Base-by-base conservation (phyloP, 1,139 yeast species). In the Taiozyma sp. region DNA sequence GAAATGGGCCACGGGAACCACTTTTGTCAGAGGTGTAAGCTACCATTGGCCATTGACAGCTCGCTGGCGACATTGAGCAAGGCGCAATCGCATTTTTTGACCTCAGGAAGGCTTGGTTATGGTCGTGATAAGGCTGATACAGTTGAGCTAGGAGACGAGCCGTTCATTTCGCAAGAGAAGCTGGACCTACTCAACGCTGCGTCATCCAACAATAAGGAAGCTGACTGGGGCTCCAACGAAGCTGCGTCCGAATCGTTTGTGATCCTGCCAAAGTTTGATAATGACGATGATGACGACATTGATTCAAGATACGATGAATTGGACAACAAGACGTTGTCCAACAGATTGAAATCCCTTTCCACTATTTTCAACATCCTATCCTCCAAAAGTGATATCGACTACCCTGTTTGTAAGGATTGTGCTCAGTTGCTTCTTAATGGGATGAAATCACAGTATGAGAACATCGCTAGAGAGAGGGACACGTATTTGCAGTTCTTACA, bases 351-450 rank as follows among this genome's bases (percentile, higher is more conserved):
- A 43, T 67, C 79, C 16, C 66, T 88, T 34, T 82, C 83, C 21
- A 77, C 77, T n/a, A 73, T 90, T 9, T 83, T 81, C 59, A 84
- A 83, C 56, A 76, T 88, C 2, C 74, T 80, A 57, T 83, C 79
- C 29, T 82, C 82, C 10, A 84, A 85, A 55, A 84, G 85, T 49
- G 90, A 85, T 53, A 76, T 91, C n/a, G 95, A 88, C 56, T 81
- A 88, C 62, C 99, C 99, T 0, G 80, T 95, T 16, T 91, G 98
- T 59, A 75, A 76, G 35, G 98, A 91, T 47, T 93, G 99, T 66
- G 88, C 95, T 3, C 80, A 76, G 44, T 64, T 78, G 30, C 67
- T 91, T 32, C 73, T 86, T 5, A 83, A 79, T n/a, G 84, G 83
- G 52, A 75, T 89, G 64, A 85, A 83, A 60, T 67, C 73, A 28